Evolutionary conservation across 2,329 filamentous ascomycete species (phyloP), one percentile per base, ranked within the genome.

Genomic region (Sarocladiaceae sp.): DNA sequence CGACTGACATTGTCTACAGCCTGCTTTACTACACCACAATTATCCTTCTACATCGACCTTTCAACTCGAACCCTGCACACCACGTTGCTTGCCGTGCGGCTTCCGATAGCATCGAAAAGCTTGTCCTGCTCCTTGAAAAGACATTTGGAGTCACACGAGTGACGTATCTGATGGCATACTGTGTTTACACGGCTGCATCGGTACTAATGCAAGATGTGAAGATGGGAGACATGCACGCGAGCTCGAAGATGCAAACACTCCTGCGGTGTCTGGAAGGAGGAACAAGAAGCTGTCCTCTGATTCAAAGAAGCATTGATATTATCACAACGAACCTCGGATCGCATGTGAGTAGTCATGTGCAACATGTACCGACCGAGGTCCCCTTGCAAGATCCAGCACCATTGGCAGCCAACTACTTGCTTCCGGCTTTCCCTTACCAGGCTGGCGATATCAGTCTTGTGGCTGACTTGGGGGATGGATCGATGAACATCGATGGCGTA

Each of bases 91-190:
- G 59, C 54, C 39, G 62, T 47, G 52, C 55, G 3, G 64, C 65
- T 3, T 54, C 63, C 5, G 55, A 64, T 17, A 53, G 47, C 5
- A 54, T 66, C 22, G 62, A 64, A 47, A 60, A 59, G 18, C 56
- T 67, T 1, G 42, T 65, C 4, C 51, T 64, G 0, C 52, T 64
- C 0, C 53, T 66, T 6, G 64, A 68, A 40, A 56, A 51, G 25
- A 62, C 62, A 3, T 63, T 63, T 46, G 62, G 64, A 2, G 57
- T 67, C 12, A 50, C 51, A 11, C 58, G 60, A 11, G 56, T 67
- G 12, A 64, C 62, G 2, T 68, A 67, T 40, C 50, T 67, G 7
- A 65, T 66, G 58, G 64, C 59, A 3, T 68, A 68, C 51, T 66
- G 63, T 52, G 60, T 63, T 31, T 66, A 51, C 22, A 51, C 49